Evolutionary conservation across 805 yeast genomes (phyloP), one percentile per base, ranked within the genome.

Genomic region (Cyberlindnera maclurae): DNA sequence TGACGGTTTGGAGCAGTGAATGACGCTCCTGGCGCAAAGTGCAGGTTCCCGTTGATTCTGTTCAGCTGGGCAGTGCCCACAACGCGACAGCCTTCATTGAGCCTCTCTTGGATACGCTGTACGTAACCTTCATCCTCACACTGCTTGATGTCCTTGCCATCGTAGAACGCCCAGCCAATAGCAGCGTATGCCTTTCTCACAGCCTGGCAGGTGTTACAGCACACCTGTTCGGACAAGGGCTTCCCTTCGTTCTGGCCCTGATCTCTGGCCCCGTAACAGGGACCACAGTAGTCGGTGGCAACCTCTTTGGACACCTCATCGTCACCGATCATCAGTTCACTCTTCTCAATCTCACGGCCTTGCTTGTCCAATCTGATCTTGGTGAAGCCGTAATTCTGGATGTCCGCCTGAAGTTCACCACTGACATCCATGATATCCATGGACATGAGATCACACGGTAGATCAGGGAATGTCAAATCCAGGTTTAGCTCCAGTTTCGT

Each of bases 1-100:
- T 93, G 98, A 36, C 71, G 70, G 13, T 75, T 77, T 9, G 64
- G 60, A 41, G 63, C 59, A 29, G 79, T 73, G 52, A 68, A 70
- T 2, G 94, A 78, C 18, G 82, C 77, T 30, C 98, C 98, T 4
- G 98, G 97, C 1, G 97, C 96, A 70, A 93, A 88, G 65, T 93
- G 97, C 46, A 93, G 64, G 54, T 86, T 83, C 34, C 98, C 98
- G 16, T 82, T 79, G 32, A 93, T 82, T 63, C 95, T 77, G 61
- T 85, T 85, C 54, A 93, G 76, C 49, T 75, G 67, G 6, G 94
- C 81, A 16, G 73, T 68, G 24, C 98, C 98, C 45, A 73, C 71
- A 30, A 93, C 70, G 47, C 95, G 73, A 62, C 98, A 93, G 20
- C 98, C 98, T 63, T 90, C 96, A 41, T 68, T 56, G 38, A 85